Conservation (phyloP, 345 rosid species). For the Mallotus nudiflorus region DNA sequence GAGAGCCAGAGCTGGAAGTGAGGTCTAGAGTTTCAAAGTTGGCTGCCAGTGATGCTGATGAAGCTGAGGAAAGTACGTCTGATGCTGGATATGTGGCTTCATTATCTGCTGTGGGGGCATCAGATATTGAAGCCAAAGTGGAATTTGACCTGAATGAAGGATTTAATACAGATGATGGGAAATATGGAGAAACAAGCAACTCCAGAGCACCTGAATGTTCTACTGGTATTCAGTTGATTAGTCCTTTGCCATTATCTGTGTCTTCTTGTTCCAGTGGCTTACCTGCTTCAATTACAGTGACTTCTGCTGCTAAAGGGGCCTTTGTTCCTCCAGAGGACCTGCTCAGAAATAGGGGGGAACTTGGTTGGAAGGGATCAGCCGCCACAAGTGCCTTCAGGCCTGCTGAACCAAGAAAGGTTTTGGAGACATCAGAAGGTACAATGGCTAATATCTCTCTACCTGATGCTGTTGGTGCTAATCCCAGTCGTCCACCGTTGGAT, state of each 20-base stretch:
- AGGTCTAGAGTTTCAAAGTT: constrained; percentile 36
- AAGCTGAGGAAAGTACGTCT: constrained; percentile 45
- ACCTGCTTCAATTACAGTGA: constrained; percentile 70
- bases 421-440: constrained; percentile 45
- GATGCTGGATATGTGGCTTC: constrained; percentile 29
- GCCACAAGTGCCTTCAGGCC: constrained; percentile 99
- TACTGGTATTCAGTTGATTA: constrained; percentile 39
- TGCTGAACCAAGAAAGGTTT: constrained; percentile 74
- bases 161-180: constrained; percentile 56
- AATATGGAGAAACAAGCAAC: constrained; percentile 41
- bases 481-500: constrained; percentile 54
- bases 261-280: constrained; percentile 48
- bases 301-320: constrained; percentile 87
- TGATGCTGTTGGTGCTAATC: constrained; percentile 48
- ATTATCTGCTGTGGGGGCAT: constrained; percentile 28
- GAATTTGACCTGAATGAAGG: constrained; percentile 91
- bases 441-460: constrained; percentile 26
- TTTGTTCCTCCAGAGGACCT: constrained; percentile 82
- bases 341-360: constrained; percentile 56
- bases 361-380: constrained; percentile 98
- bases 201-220: constrained; percentile 37
- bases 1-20: constrained; percentile 32
- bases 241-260: constrained; percentile 40
- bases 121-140: constrained; percentile 55
- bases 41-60: constrained; percentile 41